Evolutionary conservation across 192 early-diverging fungal species (phyloP), one percentile per base, ranked within the genome.

Genomic region (Coemansia sp.): DNA sequence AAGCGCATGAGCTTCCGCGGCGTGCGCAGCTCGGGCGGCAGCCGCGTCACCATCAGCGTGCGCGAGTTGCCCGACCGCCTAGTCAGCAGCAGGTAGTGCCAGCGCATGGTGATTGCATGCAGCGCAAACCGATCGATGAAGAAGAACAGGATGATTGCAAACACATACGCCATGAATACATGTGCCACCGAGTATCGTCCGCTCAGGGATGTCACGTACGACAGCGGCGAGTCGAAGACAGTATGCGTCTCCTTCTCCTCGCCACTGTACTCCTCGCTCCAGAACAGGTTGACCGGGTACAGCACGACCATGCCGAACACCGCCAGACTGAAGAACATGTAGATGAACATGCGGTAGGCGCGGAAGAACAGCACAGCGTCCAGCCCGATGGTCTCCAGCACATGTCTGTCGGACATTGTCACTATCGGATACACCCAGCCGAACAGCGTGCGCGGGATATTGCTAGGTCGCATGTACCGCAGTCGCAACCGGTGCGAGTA

Each of bases 31-130:
- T 83, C 68, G 3, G 81, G 59, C 20, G 90, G 90, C 48, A 92
- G 60, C 14, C 85, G 85, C 10, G 85, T 84, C 4, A 90, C 76
- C 83, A 92, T 84, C 29, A 92, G 82, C 27, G 87, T 87, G 38
- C 89, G 85, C 22, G 88, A 58, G 28, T 66, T 73, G 54, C 70
- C 72, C 37, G 80, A 67, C 17, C 75, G 66, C 33, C 70, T 40
- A 8, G 75, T 82, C 33, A 74, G 62, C 29, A 82, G 65, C 57
- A 82, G 59, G 33, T 74, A 82, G 61, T 82, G 80, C 80, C 80
- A 82, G 9, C 80, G 80, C 68, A 82, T 72, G 4, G 67, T 67
- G n/a, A 82, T 52, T 0, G 64, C 67, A 61, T 82, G 80, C 19
- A 77, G 71, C 2, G 80, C 61, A 29, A 77, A 82, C 23, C 80